Percentiles rank a stretch among this genome's conserved stretches.
These are phyloP conservation scores for Spiraea crenata DNA, from an alignment of 331 rosid species.

Conservation along the genomic window DNA sequence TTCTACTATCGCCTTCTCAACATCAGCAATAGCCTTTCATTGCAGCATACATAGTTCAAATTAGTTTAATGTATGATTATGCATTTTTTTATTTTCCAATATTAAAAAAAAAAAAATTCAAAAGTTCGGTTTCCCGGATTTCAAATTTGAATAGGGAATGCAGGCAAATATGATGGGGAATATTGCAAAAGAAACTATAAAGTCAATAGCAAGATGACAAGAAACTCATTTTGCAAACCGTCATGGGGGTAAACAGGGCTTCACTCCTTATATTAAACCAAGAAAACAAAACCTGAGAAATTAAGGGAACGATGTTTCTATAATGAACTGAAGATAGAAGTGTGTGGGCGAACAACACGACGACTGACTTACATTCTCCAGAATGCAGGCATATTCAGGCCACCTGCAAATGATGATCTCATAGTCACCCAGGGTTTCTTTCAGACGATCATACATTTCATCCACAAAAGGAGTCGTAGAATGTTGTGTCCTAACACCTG, in stretches of 20 bases:
- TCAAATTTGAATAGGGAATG: not conserved
- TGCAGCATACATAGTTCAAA: conserved; percentile 8
- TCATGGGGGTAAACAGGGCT: not conserved
- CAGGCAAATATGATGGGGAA: not conserved
- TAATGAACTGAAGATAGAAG: not conserved
- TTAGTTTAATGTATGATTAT: not conserved
- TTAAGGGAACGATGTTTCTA: not conserved
- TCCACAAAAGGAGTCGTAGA: conserved; percentile 96
- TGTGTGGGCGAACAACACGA: not conserved
- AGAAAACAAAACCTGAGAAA: not conserved
- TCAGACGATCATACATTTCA: conserved; percentile 92
- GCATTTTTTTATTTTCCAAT: not conserved
- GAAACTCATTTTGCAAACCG: not conserved
- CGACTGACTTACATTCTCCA: conserved; percentile 69
- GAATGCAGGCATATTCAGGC: conserved; percentile 84
- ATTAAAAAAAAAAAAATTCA: not conserved
- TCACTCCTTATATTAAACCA: not conserved
- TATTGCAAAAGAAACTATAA: not conserved
- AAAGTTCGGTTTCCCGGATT: not conserved
- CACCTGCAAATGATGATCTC: conserved; percentile 94
- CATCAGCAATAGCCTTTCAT: conserved; percentile 77
- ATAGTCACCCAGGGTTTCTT: conserved; percentile 81
- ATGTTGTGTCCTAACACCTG: conserved; percentile 90
- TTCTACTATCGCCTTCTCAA: conserved; percentile 85
- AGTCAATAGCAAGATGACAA: not conserved